Conservation (phyloP, 345 rosid species). For the Aegle marmelos region DNA sequence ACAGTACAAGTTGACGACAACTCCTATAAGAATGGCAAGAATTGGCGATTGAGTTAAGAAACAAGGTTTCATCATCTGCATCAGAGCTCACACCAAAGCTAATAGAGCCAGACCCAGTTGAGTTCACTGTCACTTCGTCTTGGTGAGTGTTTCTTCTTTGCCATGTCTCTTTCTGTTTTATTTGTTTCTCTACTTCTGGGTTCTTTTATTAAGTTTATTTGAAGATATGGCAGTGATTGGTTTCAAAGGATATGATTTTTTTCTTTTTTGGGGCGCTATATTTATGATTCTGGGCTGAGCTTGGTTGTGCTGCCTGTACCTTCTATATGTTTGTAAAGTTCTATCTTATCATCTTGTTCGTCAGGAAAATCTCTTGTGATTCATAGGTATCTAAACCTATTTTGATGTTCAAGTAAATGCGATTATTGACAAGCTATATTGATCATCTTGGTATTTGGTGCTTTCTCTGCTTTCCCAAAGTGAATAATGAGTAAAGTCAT, state of each 20-base stretch:
- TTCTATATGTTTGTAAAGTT: background rate
- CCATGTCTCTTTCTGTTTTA: background rate
- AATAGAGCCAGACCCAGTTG: slow-evolving; percentile 8
- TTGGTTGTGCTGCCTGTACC: background rate
- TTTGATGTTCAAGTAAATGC: background rate
- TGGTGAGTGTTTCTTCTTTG: slow-evolving; percentile 18
- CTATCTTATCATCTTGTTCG: background rate
- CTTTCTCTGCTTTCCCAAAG: background rate
- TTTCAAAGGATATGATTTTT: background rate
- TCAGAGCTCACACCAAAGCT: slow-evolving; percentile 27
- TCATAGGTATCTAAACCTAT: background rate
- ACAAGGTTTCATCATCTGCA: slow-evolving; percentile 15
- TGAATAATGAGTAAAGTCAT: background rate
- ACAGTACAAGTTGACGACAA: background rate
- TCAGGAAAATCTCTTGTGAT: background rate
- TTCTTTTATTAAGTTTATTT: background rate
- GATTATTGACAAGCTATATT: background rate
- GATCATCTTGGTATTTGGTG: background rate
- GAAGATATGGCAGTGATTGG: background rate
- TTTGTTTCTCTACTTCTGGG: slow-evolving; percentile 3
- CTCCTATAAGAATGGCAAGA: background rate
- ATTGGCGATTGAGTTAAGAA: slow-evolving; percentile 7
- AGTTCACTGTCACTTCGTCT: slow-evolving; percentile 13
- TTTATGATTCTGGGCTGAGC: slow-evolving; percentile 1
- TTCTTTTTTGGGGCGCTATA: no score